Evolutionary conservation across 2,329 filamentous ascomycete genomes (phyloP), one percentile per base, ranked within the genome.

Genomic region (Xylariaceae sp.): DNA sequence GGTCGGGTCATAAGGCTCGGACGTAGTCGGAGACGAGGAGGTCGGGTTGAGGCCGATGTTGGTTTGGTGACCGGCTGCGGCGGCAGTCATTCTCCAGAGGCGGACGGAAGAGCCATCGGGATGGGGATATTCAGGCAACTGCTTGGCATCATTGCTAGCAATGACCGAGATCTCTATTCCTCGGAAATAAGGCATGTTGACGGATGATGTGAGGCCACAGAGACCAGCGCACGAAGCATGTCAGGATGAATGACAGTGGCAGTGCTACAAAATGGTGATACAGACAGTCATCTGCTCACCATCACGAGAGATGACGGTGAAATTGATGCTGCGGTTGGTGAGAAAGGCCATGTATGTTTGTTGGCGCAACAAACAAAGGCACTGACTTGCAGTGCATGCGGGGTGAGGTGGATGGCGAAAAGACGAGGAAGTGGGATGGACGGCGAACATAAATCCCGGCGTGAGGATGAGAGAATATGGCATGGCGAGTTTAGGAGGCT

Each of bases 101-200:
- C 62, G 65, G 41, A 75, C 69, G 14, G 75, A 78, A 0, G 75
- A 74, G 45, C 71, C 73, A 45, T 81, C 77, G 0, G 79, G 79
- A 55, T 83, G 78, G 17, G 78, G 76, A 59, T 79, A 82, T 60
- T 84, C 81, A 13, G 75, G 74, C 3, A 83, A 69, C 17, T 61
- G 65, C 42, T 69, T 63, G 10, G 67, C 59, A 2, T 67, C 65
- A 14, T 69, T 62, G 40, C 72, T 67, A 2, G 71, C 63, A 16
- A 72, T 61, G 38, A 82, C 62, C 2, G 71, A 74, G 19, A 81
- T 53, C 28, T 78, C 72, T 47, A 81, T 69, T 10, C 76, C 77
- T 19, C 75, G 73, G 48, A 80, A 73, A 51, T 63, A 73, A 14
- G 78, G 78, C 79, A 81, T 81, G 11, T 45, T 63, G 51, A 31